Percentiles rank a stretch among this genome's conserved stretches.
Evolutionary conservation across 768 basidiomycete species (phyloP).

Genomic region (Melanogaster broomeanus): DNA sequence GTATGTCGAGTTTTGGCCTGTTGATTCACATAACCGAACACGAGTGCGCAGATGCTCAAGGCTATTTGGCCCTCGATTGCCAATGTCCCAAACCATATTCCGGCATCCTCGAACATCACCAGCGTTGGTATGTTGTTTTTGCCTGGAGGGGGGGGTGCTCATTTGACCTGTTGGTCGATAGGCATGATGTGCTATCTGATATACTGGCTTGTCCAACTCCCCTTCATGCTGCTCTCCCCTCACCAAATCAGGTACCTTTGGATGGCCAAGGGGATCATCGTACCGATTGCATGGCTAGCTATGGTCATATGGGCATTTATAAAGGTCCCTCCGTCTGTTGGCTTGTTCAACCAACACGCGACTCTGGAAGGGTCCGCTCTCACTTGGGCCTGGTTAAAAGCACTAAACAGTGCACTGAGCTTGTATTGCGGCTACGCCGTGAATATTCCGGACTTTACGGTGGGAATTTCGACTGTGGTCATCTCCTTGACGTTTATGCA

Average conservation of each 20-base stretch:
- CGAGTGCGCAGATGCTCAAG: constrained; percentile 57
- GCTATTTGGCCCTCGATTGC: constrained; percentile 80
- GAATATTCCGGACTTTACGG: constrained; percentile 87
- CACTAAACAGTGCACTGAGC: constrained; percentile 76
- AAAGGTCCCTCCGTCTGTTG: constrained; percentile 60
- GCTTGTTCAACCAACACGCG: constrained; percentile 56
- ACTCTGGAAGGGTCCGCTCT: constrained; percentile 52
- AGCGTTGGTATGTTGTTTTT: constrained; percentile 47
- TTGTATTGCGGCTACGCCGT: constrained; percentile 72
- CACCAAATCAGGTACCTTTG: constrained; percentile 79
- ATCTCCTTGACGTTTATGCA: constrained; percentile 11
- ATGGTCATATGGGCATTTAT: constrained; percentile 83
- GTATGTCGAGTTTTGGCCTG: constrained; percentile 13
- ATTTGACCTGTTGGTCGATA: constrained; percentile 16
- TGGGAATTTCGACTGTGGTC: constrained; percentile 12
- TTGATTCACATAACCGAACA: not conserved
- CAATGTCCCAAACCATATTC: constrained; percentile 62
- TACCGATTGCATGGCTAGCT: constrained; percentile 64
- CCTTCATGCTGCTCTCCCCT: constrained; percentile 75
- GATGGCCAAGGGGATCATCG: constrained; percentile 63
- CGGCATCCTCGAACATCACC: constrained; percentile 60
- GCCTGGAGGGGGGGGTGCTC: not conserved
- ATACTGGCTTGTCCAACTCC: constrained; percentile 77
- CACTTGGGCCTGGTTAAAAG: constrained; percentile 79
- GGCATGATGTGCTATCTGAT: constrained; percentile 77